Evolutionary conservation across 495 filamentous ascomycete genomes (phyloP), one percentile per base, ranked within the genome.

Genomic region (Aspergillus incahuasiensis): DNA sequence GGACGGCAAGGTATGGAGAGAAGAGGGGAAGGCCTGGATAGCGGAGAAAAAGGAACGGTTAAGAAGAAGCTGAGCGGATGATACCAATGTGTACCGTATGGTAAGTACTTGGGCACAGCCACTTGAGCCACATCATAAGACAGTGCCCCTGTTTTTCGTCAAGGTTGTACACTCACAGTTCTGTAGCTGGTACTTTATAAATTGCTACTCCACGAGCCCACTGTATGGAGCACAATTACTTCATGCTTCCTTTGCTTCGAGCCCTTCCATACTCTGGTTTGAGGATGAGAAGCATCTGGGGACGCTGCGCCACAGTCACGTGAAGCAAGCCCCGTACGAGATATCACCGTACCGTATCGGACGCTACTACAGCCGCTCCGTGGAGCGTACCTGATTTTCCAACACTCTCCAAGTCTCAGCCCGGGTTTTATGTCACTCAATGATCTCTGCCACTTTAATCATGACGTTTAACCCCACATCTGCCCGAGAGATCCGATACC

Each of bases 21-120:
- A 50, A 40, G 48, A 50, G 48, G 48, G 48, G 48, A 50, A 40
- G 20, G 34, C 43, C 43, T 25, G 48, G 13, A 32, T 47, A 24
- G 24, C 24, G 45, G 24, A 32, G 22, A 47, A 25, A 39, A 50
- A 50, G 32, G 34, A 39, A 50, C 18, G 19, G 46, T 15, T 4
- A 7, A 34, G 30, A 21, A 49, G 25, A 35, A 16, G 43, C 13
- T 25, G 11, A 30, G 22, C 3, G 45, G 28, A 18, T 25, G 28
- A 34, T 32, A 48, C 24, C 15, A 25, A 24, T n/a, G 22, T 3
- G 21, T 45, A 25, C 7, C 9, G 21, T 45, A 45, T 25, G 43
- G 21, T 24, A 45, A 16, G 15, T 28, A 40, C n/a, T n/a, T 18
- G 3, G n/a, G 38, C 38, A 40, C 38, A 40, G 38, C 38, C 38